Base-by-base conservation (phyloP, 2,329 filamentous ascomycete genomes). In the Botryotinia narcissicola region DNA sequence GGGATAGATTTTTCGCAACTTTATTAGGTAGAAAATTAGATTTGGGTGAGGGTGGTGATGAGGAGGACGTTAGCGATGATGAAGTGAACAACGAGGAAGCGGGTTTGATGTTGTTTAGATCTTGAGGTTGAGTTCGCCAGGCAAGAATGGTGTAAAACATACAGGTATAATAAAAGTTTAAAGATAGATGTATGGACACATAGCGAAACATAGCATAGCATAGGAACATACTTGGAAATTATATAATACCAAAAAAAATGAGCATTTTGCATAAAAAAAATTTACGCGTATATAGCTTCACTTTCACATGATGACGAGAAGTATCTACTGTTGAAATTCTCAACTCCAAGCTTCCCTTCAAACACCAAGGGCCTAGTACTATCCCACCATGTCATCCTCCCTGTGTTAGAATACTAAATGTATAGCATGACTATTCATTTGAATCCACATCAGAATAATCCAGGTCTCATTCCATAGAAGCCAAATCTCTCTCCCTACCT, bases 1-100 rank as follows among this genome's bases (percentile, higher is more conserved):
- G 94, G 74, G 93, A 96, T 78, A 83, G 89, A 73, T 89, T 95
- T 82, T 95, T 95, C 80, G 90, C 90, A 22, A 92, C 91, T 40
- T 82, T 95, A 76, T 89, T 95, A 76, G 93, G 93, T 0, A 90
- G 92, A 79, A 91, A 89, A 81, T 86, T 91, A 80, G 84, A 87
- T 78, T 83, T 94, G 72, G 86, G 88, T 63, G 92, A 93, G 79
- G 85, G 81, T 7, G 84, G 84, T 25, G 86, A 86, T 42, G 84
- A 85, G 74, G 85, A 84, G 74, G 85, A 84, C n/a, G 84, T 85
- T 79, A 67, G 59, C n/a, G 84, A 84, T n/a, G 85, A 85, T 74
- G 84, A 76, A 25, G 74, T 74, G 12, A 84, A 75, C 35, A 74
- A 76, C 25, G 79, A 80, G 57, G 79, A 81, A 61, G 78, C 80